These are phyloP conservation scores for Cylindrodendrum hubeiense DNA, from an alignment of 2,329 filamentous ascomycete species.

Conservation along the genomic window DNA sequence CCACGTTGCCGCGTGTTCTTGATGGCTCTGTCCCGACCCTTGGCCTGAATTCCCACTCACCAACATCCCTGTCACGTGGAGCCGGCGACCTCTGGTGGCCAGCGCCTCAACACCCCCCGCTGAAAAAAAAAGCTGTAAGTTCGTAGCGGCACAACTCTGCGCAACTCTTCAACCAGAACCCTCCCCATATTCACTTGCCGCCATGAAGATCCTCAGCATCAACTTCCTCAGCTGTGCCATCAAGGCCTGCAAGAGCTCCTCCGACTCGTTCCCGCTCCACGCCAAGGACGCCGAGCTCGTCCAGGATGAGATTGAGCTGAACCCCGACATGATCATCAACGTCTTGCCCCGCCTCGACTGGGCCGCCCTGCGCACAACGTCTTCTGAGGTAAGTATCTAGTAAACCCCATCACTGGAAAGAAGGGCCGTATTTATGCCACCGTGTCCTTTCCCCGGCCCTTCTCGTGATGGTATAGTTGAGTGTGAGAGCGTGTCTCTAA, in stretches of 20 bases:
- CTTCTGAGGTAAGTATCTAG: slow-evolving; percentile 76
- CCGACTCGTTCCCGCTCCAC: slow-evolving; percentile 88
- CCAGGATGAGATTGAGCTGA: slow-evolving; percentile 86
- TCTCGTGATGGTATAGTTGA: background rate
- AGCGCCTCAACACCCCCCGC: slow-evolving; percentile 31
- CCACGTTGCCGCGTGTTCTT: background rate
- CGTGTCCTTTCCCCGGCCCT: background rate
- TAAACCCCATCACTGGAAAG: background rate
- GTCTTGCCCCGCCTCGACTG: slow-evolving; percentile 91
- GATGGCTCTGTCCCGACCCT: background rate
- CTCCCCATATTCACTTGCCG: slow-evolving; percentile 1
- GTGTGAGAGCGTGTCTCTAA: slow-evolving; percentile 21
- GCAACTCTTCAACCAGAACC: background rate
- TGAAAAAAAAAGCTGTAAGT: slow-evolving; percentile 51
- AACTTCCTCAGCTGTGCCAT: slow-evolving; percentile 98
- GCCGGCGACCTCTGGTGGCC: slow-evolving; percentile 23
- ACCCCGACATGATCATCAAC: slow-evolving; percentile 84
- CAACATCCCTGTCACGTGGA: slow-evolving; percentile 48
- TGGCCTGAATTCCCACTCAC: slow-evolving; percentile 3
- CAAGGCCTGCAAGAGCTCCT: slow-evolving; percentile 89
- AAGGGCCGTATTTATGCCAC: background rate
- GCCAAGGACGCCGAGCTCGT: slow-evolving; percentile 93
- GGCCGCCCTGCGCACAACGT: slow-evolving; percentile 81
- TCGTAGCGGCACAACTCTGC: background rate
- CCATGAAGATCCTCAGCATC: slow-evolving; percentile 94